phyloP scores from a whole-genome alignment of 768 basidiomycete genomes.

The Scleroderma citrinum region DNA sequence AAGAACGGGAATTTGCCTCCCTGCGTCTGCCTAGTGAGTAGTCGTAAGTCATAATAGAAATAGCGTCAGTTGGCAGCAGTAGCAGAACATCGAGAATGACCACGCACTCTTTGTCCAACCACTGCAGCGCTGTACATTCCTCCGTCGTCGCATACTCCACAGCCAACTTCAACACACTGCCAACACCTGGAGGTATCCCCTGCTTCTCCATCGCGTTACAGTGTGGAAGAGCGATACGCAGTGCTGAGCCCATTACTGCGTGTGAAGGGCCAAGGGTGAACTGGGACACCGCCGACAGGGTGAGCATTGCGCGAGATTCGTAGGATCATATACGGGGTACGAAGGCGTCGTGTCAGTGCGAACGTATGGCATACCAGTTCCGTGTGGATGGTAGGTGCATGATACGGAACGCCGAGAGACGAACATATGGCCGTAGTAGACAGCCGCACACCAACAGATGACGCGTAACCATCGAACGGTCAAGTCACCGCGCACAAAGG shows the following conservation, averaged over 20 bases:
- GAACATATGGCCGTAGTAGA: background rate
- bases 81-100: background rate
- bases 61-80: background rate
- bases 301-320: background rate
- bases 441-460: background rate
- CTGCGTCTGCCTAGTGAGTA: conserved; percentile 83
- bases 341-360: too few relatives aligned
- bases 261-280: conserved; percentile 52
- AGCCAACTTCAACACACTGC: conserved; percentile 37
- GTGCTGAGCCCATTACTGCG: conserved; percentile 70
- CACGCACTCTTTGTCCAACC: conserved; percentile 74
- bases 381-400: too few relatives aligned
- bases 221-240: conserved; percentile 53
- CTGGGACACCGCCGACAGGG: conserved; percentile 31
- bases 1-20: conserved; percentile 81
- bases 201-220: conserved; percentile 24
- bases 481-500: too few relatives aligned
- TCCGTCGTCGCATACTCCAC: conserved; percentile 72
- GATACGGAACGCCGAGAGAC: too few relatives aligned
- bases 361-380: too few relatives aligned
- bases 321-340: background rate
- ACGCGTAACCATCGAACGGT: too few relatives aligned
- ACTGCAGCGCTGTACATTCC: conserved; percentile 74
- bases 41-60: too few relatives aligned
- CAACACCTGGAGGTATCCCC: too few relatives aligned